Conservation (phyloP, 176 grass and related monocot species). For the Oryza punctata region DNA sequence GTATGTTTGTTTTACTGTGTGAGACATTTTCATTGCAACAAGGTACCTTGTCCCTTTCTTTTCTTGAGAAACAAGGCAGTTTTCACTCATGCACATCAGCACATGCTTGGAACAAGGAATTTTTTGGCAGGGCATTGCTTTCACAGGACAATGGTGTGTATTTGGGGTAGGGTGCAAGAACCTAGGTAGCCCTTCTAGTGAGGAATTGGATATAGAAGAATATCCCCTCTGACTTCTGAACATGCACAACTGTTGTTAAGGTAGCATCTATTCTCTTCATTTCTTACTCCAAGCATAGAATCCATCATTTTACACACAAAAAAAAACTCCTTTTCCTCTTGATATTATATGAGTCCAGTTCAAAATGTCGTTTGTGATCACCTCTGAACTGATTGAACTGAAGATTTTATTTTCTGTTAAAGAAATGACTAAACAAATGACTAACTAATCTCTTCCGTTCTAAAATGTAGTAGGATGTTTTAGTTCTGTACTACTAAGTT, state of each 20-base stretch:
- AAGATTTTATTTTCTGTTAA: no score
- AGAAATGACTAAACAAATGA: no score
- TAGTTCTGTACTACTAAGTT: no score
- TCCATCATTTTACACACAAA: not conserved
- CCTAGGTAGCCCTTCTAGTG: not conserved
- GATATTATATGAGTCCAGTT: no score
- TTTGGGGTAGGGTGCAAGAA: not conserved
- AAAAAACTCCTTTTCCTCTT: not conserved
- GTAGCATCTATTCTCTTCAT: not conserved
- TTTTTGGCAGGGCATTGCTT: not conserved
- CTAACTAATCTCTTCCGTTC: no score
- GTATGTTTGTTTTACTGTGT: not conserved
- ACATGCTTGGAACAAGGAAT: not conserved
- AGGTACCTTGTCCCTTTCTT: not conserved
- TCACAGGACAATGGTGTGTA: not conserved
- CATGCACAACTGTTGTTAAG: not conserved
- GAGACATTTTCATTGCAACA: not conserved
- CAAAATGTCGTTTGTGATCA: no score
- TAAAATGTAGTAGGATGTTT: no score
- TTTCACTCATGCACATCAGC: not conserved
- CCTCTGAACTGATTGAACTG: no score
- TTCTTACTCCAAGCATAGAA: not conserved
- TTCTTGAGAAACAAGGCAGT: conserved; percentile 31
- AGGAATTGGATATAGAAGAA: not conserved
- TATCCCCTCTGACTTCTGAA: not conserved